These are phyloP conservation scores for Microbotryum violaceum DNA, from an alignment of 1,284 basidiomycete species.

Conservation along the genomic window DNA sequence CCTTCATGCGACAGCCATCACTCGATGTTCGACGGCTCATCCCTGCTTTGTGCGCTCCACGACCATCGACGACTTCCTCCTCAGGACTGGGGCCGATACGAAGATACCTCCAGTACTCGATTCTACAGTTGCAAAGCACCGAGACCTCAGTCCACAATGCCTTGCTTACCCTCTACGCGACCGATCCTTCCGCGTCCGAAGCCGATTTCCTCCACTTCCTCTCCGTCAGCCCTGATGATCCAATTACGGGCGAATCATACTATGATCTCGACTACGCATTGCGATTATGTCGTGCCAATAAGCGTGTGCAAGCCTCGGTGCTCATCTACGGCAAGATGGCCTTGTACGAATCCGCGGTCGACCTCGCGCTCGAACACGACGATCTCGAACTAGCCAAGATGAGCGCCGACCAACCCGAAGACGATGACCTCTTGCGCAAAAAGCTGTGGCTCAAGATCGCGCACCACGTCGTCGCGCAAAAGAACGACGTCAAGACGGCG, in stretches of 20 bases:
- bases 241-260: slow-evolving; percentile 75
- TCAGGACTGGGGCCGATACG: slow-evolving; percentile 46
- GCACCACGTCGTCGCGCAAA: slow-evolving; percentile 91
- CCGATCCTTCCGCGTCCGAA: slow-evolving; percentile 56
- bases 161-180: slow-evolving; percentile 76
- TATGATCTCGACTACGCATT: slow-evolving; percentile 97
- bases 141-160: slow-evolving; percentile 90
- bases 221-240: slow-evolving; percentile 70
- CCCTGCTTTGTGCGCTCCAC: slow-evolving; percentile 56
- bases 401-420: slow-evolving; percentile 87
- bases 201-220: slow-evolving; percentile 77
- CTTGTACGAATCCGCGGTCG: slow-evolving; percentile 90
- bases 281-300: slow-evolving; percentile 70
- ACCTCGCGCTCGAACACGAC: slow-evolving; percentile 85
- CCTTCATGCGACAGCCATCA: slow-evolving; percentile 74
- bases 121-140: slow-evolving; percentile 69
- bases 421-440: slow-evolving; percentile 69
- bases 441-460: slow-evolving; percentile 98
- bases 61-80: slow-evolving; percentile 52
- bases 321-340: slow-evolving; percentile 98
- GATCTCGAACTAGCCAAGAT: slow-evolving; percentile 87
- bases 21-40: slow-evolving; percentile 79
- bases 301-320: slow-evolving; percentile 81
- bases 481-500: slow-evolving; percentile 96
- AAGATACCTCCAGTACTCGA: slow-evolving; percentile 74